Base-by-base conservation (phyloP, 371 early-diverging fungal species). In the Fennellomyces sp. region DNA sequence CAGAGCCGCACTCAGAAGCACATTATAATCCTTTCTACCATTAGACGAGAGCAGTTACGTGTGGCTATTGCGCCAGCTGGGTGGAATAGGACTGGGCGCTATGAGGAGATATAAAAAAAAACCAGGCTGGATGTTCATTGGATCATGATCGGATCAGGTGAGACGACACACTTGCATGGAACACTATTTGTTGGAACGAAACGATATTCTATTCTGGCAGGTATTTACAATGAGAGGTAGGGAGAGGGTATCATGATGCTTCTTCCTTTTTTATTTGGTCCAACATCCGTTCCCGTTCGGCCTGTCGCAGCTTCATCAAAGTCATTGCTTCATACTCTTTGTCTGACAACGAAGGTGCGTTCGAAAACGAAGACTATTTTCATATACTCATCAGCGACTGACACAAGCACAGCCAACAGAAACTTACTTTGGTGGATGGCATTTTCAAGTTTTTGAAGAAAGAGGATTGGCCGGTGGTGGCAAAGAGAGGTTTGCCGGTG, bases 251-350 rank as follows among this genome's bases (percentile, higher is more conserved):
- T 48, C 56, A 47, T 53, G n/a, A 56, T 38, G 39, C 55, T 58
- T 50, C 33, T 17, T 54, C 38, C 8, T 27, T 36, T 25, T 54
- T 36, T 8, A 36, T 33, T 39, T 54, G 55, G 1, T 54, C 35
- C 28, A 54, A 33, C 28, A 63, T 41, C 13, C 75, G 64, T 38
- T 74, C 72, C 35, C 69, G 56, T 58, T 78, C 76, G 2, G 82
- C 79, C 38, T 78, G 75, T 55, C 79, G 58, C 60, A 77, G 62
- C 49, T 78, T 76, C 75, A 78, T 78, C 17, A 82, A 56, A 6
- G 75, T 77, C 25, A 81, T 67, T 5, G 79, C 61, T 58, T 76
- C 79, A 49, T 72, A 76, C 48, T 82, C 82, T 27, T 70, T 58
- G 62, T 71, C 72, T 15, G 72, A 79, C 19, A 66, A 33, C 15